Conservation (phyloP, 2,329 filamentous ascomycete species). For the Phialocephala subalpina region DNA sequence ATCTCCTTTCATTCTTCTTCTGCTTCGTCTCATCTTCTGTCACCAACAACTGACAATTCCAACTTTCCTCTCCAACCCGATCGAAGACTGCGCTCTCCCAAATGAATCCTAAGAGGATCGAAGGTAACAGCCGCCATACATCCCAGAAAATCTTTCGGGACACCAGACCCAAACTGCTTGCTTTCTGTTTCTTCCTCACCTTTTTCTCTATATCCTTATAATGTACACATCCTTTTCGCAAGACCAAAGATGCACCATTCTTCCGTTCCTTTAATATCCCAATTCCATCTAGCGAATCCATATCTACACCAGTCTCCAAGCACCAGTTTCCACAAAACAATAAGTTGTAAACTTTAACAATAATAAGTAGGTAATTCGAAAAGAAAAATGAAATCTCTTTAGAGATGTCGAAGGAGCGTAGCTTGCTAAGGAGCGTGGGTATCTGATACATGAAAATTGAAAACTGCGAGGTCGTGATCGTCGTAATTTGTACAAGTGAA, state of each 20-base stretch:
- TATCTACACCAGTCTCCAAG: slow-evolving; percentile 8
- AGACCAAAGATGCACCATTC: slow-evolving; percentile 18
- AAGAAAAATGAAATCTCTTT: not conserved
- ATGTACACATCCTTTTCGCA: slow-evolving; percentile 17
- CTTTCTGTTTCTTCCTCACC: not conserved
- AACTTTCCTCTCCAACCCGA: slow-evolving; percentile 7
- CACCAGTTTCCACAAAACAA: slow-evolving; percentile 8
- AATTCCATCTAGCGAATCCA: slow-evolving; percentile 1
- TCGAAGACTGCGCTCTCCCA: slow-evolving; percentile 45
- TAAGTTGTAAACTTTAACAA: slow-evolving; percentile 17
- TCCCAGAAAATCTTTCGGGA: not conserved
- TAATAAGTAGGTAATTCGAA: slow-evolving; percentile 11
- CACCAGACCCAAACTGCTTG: slow-evolving; percentile 3
- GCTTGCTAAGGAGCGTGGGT: slow-evolving; percentile 43
- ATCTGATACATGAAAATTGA: slow-evolving; percentile 25
- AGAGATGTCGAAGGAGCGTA: slow-evolving; percentile 22
- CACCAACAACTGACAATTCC: not conserved
- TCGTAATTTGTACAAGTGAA: slow-evolving; percentile 29
- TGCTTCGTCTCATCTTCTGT: not conserved
- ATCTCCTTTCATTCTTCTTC: not conserved
- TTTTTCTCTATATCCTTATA: not conserved
- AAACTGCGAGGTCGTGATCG: slow-evolving; percentile 24
- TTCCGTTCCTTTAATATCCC: slow-evolving; percentile 10
- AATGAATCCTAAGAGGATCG: slow-evolving; percentile 22
- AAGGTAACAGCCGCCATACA: slow-evolving; percentile 44